These are phyloP conservation scores for Poa annua DNA, from an alignment of 176 grass and related monocot genomes.

Conservation along the genomic window DNA sequence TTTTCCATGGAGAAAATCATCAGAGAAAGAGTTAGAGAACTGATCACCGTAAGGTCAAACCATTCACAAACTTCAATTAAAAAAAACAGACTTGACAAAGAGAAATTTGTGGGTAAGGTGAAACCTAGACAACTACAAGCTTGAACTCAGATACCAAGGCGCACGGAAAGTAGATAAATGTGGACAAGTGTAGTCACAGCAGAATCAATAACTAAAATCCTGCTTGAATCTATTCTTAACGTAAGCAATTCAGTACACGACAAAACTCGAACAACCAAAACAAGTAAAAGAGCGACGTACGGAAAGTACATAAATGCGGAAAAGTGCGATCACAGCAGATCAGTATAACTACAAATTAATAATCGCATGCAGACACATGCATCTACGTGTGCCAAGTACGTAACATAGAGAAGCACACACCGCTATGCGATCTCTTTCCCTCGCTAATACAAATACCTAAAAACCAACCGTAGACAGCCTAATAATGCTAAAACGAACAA, in stretches of 20 bases:
- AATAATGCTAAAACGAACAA: background rate
- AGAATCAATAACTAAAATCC: background rate
- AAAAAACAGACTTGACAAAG: background rate
- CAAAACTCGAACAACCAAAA: background rate
- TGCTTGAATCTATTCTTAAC: background rate
- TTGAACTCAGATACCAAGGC: background rate
- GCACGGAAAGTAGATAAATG: background rate
- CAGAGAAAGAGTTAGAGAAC: background rate
- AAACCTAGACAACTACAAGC: constrained; percentile 9
- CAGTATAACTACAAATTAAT: background rate
- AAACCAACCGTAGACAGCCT: constrained; percentile 8
- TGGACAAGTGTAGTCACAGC: background rate
- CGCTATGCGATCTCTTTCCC: background rate
- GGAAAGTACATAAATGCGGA: background rate
- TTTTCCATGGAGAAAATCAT: background rate
- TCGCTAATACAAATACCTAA: background rate
- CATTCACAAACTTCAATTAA: background rate
- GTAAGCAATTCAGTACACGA: constrained; percentile 9
- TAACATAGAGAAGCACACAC: background rate
- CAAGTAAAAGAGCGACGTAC: background rate
- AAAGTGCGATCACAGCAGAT: background rate
- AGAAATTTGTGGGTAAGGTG: background rate
- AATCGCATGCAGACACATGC: constrained; percentile 34
- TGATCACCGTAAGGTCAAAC: background rate
- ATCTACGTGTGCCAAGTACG: constrained; percentile 15